Base-by-base conservation (phyloP, 371 early-diverging fungal species). In the Dichotomocladium elegans region DNA sequence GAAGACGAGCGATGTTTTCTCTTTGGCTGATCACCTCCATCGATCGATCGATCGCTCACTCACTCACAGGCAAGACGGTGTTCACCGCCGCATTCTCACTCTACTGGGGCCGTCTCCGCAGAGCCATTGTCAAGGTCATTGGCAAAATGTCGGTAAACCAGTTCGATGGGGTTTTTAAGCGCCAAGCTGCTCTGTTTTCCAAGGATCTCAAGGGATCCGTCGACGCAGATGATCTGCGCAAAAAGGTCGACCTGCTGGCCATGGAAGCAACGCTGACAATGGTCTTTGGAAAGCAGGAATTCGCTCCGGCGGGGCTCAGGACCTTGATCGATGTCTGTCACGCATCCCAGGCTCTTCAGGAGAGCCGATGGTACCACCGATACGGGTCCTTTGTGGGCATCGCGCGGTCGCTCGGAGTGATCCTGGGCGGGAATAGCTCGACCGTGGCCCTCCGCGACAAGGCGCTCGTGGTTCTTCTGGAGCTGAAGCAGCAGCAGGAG, bases 81-180 rank as follows among this genome's bases (percentile, higher is more conserved):
- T 72, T 60, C 51, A 30, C 70, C 2, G 61, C 66, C 10, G 51
- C 61, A 5, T 75, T 75, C 46, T 40, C 57, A 1, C 28, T 48
- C 5, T 66, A 67, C 26, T 76, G 76, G 72, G 26, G 52, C 14
- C 56, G 70, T n/a, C 44, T 76, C 7, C 61, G 76, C 27, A 63
- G 68, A 33, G 60, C 61, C 8, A 59, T 70, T 14, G 40, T 58
- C 34, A 44, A 45, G 10, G 64, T 60, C 6, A 34, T 71, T 8
- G 54, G 60, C 19, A 12, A 24, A 22, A 26, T 22, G 6, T 41
- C 45, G 11, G 15, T 44, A 2, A 33, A 25, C 1, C 44, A 55
- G 22, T 64, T 63, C 22, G 25, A 53, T 25, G n/a, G 11, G 1
- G 26, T 51, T 1, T 61, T 65, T 31, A 26, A 54, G 19, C 8